Conservation (phyloP, 306 rosid species). For the Dryas octopetala region DNA sequence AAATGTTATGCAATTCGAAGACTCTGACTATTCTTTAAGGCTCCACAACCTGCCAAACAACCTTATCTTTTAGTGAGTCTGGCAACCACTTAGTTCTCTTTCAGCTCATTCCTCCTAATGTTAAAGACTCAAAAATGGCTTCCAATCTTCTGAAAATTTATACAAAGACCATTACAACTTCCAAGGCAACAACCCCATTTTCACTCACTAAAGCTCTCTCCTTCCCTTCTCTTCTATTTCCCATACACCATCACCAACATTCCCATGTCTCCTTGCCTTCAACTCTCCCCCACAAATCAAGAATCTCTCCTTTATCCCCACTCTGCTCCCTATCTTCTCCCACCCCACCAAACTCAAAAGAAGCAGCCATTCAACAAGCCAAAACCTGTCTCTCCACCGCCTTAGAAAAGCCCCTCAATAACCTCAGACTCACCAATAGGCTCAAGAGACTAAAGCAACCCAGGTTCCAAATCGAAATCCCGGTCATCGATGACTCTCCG, state of each 20-base stretch:
- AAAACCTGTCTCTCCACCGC: constrained; percentile 68
- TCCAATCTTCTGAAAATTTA: constrained; percentile 42
- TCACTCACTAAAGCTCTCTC: constrained; percentile 23
- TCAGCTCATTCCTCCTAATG: constrained; percentile 8
- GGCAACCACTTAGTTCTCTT: constrained; percentile 10
- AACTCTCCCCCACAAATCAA: constrained; percentile 35
- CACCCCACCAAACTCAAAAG: constrained; percentile 78
- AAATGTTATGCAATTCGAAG: too few species aligned
- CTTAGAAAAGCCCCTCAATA: constrained; percentile 81
- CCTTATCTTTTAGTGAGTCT: constrained; percentile 37
- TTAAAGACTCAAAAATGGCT: constrained; percentile 49
- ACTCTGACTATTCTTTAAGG: too few species aligned
- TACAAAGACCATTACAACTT: constrained; percentile 26
- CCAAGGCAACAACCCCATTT: constrained; percentile 34
- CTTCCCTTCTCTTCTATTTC: constrained; percentile 35
- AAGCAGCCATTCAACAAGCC: constrained; percentile 76
- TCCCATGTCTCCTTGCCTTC: constrained; percentile 31
- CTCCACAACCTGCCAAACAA: neutral
- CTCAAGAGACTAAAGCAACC: constrained; percentile 73
- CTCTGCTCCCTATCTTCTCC: constrained; percentile 40
- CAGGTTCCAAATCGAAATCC: constrained; percentile 71
- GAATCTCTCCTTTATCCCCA: constrained; percentile 1
- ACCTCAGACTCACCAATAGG: constrained; percentile 57
- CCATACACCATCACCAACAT: constrained; percentile 16
- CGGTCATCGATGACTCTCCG: constrained; percentile 64